Conservation (phyloP, 2,329 filamentous ascomycete species). For the Diplodia intermedia region DNA sequence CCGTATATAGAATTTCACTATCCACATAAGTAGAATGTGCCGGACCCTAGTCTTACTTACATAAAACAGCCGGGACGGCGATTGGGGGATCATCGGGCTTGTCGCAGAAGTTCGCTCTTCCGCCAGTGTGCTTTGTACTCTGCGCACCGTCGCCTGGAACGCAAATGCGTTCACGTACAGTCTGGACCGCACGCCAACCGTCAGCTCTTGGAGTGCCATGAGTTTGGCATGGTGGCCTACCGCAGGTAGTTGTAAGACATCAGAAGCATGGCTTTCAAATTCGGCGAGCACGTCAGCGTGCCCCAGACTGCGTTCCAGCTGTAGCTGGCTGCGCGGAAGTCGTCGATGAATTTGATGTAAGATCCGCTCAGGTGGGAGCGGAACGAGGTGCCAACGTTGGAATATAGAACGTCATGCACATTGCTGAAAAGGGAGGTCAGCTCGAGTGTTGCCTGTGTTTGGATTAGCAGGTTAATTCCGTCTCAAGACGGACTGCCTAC, state of each 20-base stretch:
- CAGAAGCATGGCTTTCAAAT: constrained; percentile 70
- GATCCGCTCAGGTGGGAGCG: constrained; percentile 74
- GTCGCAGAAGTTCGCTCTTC: constrained; percentile 27
- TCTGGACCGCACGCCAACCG: background rate
- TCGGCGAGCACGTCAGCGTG: constrained; percentile 60
- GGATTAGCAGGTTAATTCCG: background rate
- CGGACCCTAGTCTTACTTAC: background rate
- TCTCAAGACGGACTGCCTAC: background rate
- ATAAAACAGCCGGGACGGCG: constrained; percentile 52
- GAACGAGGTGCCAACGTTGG: constrained; percentile 71
- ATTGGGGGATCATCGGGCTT: constrained; percentile 43
- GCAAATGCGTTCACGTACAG: constrained; percentile 79
- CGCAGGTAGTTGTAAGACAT: constrained; percentile 76
- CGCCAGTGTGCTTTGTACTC: constrained; percentile 34
- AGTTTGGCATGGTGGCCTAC: background rate
- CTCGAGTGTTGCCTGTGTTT: constrained; percentile 65
- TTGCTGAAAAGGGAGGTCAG: constrained; percentile 76
- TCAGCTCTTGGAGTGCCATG: background rate
- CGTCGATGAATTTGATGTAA: constrained; percentile 77
- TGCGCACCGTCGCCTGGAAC: constrained; percentile 71
- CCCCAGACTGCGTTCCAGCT: constrained; percentile 72
- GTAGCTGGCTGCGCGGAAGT: constrained; percentile 72
- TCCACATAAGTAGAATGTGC: too few relatives aligned
- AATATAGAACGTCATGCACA: constrained; percentile 76
- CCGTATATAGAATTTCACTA: too few relatives aligned